Evolutionary conservation across 192 early-diverging fungal genomes (phyloP).

Genomic region (Cetraspora pellucida): DNA sequence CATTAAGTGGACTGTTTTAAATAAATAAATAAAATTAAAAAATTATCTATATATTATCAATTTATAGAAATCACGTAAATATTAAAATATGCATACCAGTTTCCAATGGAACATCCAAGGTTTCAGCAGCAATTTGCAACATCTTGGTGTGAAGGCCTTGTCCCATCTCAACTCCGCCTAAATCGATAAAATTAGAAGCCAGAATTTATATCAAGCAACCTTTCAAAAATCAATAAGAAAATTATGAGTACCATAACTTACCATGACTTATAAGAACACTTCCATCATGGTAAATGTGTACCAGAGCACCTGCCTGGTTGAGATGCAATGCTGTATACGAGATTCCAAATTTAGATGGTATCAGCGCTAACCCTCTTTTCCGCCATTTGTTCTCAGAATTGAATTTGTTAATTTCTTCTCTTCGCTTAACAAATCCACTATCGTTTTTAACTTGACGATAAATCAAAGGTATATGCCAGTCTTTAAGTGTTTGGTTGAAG

Average conservation of each 20-base stretch:
- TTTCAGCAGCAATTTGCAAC: constrained; percentile 82
- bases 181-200: background rate
- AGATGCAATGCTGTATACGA: constrained; percentile 73
- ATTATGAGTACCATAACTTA: background rate
- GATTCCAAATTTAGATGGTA: constrained; percentile 87
- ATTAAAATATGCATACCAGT: constrained; percentile 32
- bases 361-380: constrained; percentile 76
- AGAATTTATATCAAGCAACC: background rate
- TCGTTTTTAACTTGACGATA: constrained; percentile 68
- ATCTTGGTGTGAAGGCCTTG: constrained; percentile 91
- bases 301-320: constrained; percentile 84
- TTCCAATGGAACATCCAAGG: constrained; percentile 73
- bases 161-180: constrained; percentile 84
- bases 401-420: constrained; percentile 62
- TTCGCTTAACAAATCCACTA: constrained; percentile 56
- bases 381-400: constrained; percentile 72
- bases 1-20: constrained; percentile 37
- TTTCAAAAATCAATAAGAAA: background rate
- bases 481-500: constrained; percentile 65
- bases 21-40: too few species aligned
- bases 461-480: constrained; percentile 71
- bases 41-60: background rate
- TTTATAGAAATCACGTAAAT: too few species aligned
- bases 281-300: constrained; percentile 86
- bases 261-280: constrained; percentile 81